These are phyloP conservation scores for Aspergillus sp. DNA, from an alignment of 2,329 filamentous ascomycete genomes.

Conservation along the genomic window DNA sequence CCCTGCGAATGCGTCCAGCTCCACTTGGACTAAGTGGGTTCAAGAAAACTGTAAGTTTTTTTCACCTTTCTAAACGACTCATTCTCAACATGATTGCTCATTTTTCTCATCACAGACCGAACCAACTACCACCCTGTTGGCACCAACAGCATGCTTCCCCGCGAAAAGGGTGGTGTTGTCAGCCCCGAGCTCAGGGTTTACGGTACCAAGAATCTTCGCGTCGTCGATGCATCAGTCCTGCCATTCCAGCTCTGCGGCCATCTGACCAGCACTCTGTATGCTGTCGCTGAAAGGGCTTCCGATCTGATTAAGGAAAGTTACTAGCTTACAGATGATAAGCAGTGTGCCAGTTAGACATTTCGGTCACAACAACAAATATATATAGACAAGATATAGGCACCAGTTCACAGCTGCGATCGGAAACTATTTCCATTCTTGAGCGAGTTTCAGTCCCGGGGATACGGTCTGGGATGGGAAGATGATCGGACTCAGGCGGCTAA, in stretches of 20 bases:
- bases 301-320: slow-evolving; percentile 10
- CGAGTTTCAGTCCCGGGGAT: no score
- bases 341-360: no score
- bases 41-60: slow-evolving; percentile 16
- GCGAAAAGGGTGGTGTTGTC: slow-evolving; percentile 10
- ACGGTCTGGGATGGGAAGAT: no score
- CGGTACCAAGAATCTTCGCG: slow-evolving; percentile 13
- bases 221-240: slow-evolving; percentile 19
- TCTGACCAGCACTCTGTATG: slow-evolving; percentile 17
- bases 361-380: no score
- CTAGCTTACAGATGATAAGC: no score
- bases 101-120: neutral
- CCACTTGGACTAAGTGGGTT: slow-evolving; percentile 29
- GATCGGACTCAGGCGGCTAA: no score
- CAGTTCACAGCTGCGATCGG: no score
- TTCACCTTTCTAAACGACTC: no score
- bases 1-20: slow-evolving; percentile 21
- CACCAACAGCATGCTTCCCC: slow-evolving; percentile 11
- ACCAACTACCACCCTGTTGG: slow-evolving; percentile 12
- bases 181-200: slow-evolving; percentile 4
- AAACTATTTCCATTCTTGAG: no score
- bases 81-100: no score
- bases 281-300: slow-evolving; percentile 16
- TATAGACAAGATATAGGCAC: no score
- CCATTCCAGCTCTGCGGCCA: slow-evolving; percentile 19